Conservation (phyloP, 306 rosid genomes). For the Luffa acutangula region DNA sequence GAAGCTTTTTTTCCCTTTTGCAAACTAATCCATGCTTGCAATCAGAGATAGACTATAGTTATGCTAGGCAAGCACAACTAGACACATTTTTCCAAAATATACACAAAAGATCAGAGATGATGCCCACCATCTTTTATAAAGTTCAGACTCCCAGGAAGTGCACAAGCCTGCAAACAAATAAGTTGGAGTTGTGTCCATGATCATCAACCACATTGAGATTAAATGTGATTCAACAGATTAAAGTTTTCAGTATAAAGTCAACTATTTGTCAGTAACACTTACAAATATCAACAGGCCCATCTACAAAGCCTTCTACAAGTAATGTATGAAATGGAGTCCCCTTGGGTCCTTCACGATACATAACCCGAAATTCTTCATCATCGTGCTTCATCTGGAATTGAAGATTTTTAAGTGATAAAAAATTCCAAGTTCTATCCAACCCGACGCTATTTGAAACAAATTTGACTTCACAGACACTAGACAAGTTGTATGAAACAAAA, state of each 20-base stretch:
- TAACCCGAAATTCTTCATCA: conserved; percentile 81
- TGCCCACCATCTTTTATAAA: conserved; percentile 77
- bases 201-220: conserved; percentile 1
- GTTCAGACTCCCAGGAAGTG: conserved; percentile 64
- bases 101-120: conserved; percentile 9
- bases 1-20: background rate
- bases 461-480: background rate
- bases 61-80: background rate
- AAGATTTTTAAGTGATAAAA: background rate
- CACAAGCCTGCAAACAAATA: conserved; percentile 62
- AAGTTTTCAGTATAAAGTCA: background rate
- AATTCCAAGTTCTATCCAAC: background rate
- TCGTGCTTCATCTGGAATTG: conserved; percentile 74
- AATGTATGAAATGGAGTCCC: conserved; percentile 84
- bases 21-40: background rate
- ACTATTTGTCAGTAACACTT: conserved; percentile 23
- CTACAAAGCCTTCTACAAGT: conserved; percentile 88
- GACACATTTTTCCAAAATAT: background rate
- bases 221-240: background rate
- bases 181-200: background rate
- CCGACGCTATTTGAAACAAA: background rate
- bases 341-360: conserved; percentile 81
- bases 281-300: conserved; percentile 82
- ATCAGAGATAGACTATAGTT: background rate
- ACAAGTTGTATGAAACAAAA: background rate